phyloP scores from a whole-genome alignment of 2,329 filamentous ascomycete genomes.

The Neoarthrinium moseri region DNA sequence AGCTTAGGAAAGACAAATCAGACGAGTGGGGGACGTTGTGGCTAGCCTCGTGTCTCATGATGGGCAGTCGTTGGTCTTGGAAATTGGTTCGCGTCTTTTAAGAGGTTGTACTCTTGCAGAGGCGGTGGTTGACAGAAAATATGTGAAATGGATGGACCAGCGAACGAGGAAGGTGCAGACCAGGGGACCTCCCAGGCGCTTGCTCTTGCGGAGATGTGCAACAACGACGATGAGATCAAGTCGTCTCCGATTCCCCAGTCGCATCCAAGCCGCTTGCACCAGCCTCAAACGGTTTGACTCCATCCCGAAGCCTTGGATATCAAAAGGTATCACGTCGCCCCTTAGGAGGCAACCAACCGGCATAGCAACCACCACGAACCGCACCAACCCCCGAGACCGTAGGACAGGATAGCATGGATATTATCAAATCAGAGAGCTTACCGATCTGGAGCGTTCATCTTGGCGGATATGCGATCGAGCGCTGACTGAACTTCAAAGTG shows the following conservation, averaged over 20 bases:
- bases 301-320: no score
- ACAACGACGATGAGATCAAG: not conserved
- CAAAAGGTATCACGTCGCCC: no score
- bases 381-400: not conserved
- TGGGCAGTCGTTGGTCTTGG: not conserved
- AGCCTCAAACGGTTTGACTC: no score
- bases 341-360: not conserved
- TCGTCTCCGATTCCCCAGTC: not conserved
- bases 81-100: not conserved
- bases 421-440: not conserved
- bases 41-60: not conserved
- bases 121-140: not conserved
- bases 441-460: conserved; percentile 12
- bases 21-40: conserved; percentile 2
- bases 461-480: no score
- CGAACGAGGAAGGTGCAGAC: not conserved
- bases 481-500: no score
- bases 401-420: not conserved
- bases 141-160: no score
- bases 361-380: no score
- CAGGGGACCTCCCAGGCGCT: not conserved
- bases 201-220: not conserved
- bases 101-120: not conserved
- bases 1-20: not conserved
- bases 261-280: no score